Conservation (phyloP, 2,329 filamentous ascomycete species). For the Hyphodiscus sp. region DNA sequence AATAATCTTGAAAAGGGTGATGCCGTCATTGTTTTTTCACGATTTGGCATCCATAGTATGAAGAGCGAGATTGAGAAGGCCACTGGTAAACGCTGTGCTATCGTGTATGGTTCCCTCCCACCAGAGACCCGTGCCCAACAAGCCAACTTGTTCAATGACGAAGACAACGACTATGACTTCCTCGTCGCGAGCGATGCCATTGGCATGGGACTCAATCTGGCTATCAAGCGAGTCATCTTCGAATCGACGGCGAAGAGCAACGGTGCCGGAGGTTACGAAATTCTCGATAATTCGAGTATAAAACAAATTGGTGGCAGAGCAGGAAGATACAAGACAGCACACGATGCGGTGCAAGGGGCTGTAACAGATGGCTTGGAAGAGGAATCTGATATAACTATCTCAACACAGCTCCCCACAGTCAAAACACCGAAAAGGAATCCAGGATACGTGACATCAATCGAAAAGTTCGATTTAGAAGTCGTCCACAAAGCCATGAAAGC, state of each 20-base stretch:
- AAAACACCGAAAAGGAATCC: constrained; percentile 29
- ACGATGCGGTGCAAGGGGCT: constrained; percentile 39
- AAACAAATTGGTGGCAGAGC: constrained; percentile 95
- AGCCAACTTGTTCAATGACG: constrained; percentile 89
- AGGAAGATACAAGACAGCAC: constrained; percentile 73
- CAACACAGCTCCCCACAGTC: neutral
- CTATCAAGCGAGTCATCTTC: constrained; percentile 85
- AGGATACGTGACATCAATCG: constrained; percentile 75
- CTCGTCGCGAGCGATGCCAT: constrained; percentile 93
- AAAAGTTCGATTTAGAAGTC: constrained; percentile 57
- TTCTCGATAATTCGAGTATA: constrained; percentile 67
- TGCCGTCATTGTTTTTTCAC: constrained; percentile 80
- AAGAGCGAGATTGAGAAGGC: constrained; percentile 69
- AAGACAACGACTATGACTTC: constrained; percentile 90
- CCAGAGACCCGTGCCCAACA: constrained; percentile 91
- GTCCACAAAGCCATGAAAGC: constrained; percentile 57
- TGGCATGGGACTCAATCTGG: constrained; percentile 93
- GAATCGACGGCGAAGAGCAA: constrained; percentile 71
- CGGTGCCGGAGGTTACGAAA: constrained; percentile 43
- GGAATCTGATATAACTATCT: neutral
- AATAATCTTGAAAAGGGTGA: constrained; percentile 76
- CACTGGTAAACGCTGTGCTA: constrained; percentile 77
- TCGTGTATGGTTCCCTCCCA: constrained; percentile 87
- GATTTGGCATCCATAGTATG: constrained; percentile 72
- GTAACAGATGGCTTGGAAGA: neutral